Conservation (phyloP, 805 yeast species). For the Suhomyces sp. region DNA sequence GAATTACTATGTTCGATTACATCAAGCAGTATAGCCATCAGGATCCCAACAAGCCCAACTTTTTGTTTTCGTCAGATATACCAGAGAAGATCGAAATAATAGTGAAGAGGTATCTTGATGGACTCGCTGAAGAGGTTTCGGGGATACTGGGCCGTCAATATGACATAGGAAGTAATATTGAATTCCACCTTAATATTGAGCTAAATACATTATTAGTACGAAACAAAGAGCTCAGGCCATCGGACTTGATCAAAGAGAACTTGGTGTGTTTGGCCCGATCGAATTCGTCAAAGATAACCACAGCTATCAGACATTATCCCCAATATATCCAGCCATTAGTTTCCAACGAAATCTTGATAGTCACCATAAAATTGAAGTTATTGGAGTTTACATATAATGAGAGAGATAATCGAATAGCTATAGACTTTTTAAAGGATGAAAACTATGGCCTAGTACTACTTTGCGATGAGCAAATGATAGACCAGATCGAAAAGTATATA, state of each 20-base stretch:
- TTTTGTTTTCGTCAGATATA: constrained; percentile 37
- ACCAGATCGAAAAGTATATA: constrained; percentile 28
- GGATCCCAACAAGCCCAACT: constrained; percentile 37
- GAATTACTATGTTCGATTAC: neutral
- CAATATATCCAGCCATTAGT: constrained; percentile 4
- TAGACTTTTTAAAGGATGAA: constrained; percentile 32
- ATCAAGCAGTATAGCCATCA: constrained; percentile 3
- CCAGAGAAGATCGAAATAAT: constrained; percentile 19
- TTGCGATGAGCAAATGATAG: constrained; percentile 25
- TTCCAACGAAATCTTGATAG: constrained; percentile 32
- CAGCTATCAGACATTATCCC: neutral
- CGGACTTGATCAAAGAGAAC: constrained; percentile 33
- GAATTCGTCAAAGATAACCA: neutral
- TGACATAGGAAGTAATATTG: constrained; percentile 2
- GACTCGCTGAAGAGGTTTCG: neutral
- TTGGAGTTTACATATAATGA: constrained; percentile 20
- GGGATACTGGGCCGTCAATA: neutral
- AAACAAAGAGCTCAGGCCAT: constrained; percentile 26
- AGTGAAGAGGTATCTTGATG: neutral
- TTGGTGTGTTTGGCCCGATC: constrained; percentile 31
- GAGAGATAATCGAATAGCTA: constrained; percentile 12
- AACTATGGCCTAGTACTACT: constrained; percentile 25
- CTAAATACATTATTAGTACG: constrained; percentile 34
- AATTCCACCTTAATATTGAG: constrained; percentile 25
- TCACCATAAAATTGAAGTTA: constrained; percentile 24